Evolutionary conservation across 164 flowering plant genomes (phyloP).

Genomic region (Vitis vinifera): DNA sequence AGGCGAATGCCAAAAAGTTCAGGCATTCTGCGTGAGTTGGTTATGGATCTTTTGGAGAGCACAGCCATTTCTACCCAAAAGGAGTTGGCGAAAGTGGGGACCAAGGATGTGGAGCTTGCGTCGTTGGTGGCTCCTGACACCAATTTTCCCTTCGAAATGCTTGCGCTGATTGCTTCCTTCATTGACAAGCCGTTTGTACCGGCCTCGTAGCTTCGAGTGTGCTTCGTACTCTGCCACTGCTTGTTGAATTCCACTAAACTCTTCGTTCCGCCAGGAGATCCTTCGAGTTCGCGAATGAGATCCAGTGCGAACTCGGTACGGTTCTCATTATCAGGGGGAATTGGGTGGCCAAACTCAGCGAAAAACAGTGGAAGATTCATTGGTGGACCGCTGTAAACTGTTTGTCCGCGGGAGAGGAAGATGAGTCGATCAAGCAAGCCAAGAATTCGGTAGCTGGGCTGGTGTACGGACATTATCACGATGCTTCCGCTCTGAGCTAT

Average conservation of each 20-base stretch:
- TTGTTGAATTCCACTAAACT: constrained; percentile 53
- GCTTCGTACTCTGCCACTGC: constrained; percentile 37
- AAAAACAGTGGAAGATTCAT: constrained; percentile 26
- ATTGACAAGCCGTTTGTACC: constrained; percentile 22
- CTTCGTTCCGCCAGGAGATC: constrained; percentile 31
- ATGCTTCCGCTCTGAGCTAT: constrained; percentile 68
- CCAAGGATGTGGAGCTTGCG: constrained; percentile 27
- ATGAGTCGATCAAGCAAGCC: constrained; percentile 29
- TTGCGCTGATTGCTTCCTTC: constrained; percentile 55
- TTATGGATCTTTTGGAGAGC: constrained; percentile 31
- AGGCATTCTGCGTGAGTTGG: constrained; percentile 41
- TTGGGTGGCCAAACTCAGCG: constrained; percentile 31
- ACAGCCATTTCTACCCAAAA: constrained; percentile 42
- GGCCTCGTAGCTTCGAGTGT: neutral
- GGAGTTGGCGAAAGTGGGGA: constrained; percentile 50
- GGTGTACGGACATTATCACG: constrained; percentile 63
- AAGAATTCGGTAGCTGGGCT: constrained; percentile 58
- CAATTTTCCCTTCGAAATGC: constrained; percentile 47
- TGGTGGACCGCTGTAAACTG: constrained; percentile 34
- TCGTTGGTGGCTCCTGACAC: constrained; percentile 44
- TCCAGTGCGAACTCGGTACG: constrained; percentile 40
- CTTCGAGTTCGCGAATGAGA: constrained; percentile 35
- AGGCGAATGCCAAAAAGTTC: constrained; percentile 49
- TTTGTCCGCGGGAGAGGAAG: constrained; percentile 36
- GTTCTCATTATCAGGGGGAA: constrained; percentile 32